Evolutionary conservation across 768 basidiomycete species (phyloP).

Genomic region (Leccinum variicolor): DNA sequence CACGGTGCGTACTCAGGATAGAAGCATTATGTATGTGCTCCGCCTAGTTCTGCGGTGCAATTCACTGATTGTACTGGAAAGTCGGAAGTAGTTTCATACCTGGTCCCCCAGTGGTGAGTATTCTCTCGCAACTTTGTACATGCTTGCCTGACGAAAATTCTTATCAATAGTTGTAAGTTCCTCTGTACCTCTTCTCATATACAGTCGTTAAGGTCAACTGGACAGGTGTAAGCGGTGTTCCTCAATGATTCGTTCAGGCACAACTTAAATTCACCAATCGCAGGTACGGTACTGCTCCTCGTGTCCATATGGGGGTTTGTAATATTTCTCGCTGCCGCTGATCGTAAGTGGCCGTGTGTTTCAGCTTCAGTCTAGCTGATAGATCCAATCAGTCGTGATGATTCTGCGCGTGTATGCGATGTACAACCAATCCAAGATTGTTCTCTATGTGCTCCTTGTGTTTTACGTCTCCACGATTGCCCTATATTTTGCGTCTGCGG

Average conservation of each 20-base stretch:
- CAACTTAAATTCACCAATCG: background rate
- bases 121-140: background rate
- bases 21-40: conserved; percentile 8
- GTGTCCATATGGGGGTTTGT: background rate
- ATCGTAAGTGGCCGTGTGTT: conserved; percentile 15
- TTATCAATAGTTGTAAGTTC: conserved; percentile 15
- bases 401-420: conserved; percentile 25
- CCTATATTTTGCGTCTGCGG: background rate
- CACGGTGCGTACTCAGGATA: background rate
- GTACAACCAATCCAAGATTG: conserved; percentile 12
- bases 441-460: conserved; percentile 14
- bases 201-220: background rate
- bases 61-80: conserved; percentile 5
- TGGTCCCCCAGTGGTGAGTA: conserved; percentile 12
- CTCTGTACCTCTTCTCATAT: background rate
- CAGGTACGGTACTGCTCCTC: conserved; percentile 11
- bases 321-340: conserved; percentile 15
- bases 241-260: background rate
- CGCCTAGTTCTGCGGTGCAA: fast-evolving
- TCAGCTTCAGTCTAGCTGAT: background rate
- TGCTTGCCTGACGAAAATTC: background rate
- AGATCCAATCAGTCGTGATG: conserved; percentile 16
- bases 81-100: conserved; percentile 16
- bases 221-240: conserved; percentile 14
- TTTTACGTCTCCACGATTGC: conserved; percentile 7